Conservation (phyloP, 2,329 filamentous ascomycete species). For the Colletotrichum orchidophilum region DNA sequence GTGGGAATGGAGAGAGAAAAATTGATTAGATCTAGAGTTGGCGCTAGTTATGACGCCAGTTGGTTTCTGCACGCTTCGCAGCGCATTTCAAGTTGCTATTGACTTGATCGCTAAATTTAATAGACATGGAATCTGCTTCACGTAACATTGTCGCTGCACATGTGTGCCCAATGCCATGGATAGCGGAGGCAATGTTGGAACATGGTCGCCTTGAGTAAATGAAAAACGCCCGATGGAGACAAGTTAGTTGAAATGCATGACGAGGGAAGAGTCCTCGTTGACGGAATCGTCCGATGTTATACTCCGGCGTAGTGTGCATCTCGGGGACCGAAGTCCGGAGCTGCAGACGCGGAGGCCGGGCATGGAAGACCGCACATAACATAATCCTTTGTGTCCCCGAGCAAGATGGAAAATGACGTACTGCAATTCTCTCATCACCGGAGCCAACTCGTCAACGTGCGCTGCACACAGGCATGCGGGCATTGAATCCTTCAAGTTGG, state of each 20-base stretch:
- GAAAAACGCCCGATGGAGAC: background rate
- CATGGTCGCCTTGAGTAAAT: background rate
- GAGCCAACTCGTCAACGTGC: background rate
- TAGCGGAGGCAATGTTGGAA: no score
- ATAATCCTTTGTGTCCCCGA: background rate
- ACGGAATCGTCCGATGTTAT: background rate
- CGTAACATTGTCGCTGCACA: no score
- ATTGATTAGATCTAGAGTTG: background rate
- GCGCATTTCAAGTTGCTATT: background rate
- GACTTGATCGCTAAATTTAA: background rate
- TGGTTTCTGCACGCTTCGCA: background rate
- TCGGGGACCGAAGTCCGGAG: background rate
- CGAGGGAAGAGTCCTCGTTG: background rate
- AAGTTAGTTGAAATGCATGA: background rate
- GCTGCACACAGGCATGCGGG: background rate
- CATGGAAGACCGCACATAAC: background rate
- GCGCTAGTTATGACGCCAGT: background rate
- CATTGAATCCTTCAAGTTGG: background rate
- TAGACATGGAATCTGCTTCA: background rate
- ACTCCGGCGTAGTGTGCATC: background rate
- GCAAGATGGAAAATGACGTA: background rate
- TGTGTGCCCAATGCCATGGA: no score
- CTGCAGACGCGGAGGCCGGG: background rate
- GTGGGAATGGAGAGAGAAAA: background rate
- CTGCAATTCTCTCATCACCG: background rate